Evolutionary conservation across 2,329 filamentous ascomycete genomes (phyloP).

Genomic region (Botryotinia narcissicola): DNA sequence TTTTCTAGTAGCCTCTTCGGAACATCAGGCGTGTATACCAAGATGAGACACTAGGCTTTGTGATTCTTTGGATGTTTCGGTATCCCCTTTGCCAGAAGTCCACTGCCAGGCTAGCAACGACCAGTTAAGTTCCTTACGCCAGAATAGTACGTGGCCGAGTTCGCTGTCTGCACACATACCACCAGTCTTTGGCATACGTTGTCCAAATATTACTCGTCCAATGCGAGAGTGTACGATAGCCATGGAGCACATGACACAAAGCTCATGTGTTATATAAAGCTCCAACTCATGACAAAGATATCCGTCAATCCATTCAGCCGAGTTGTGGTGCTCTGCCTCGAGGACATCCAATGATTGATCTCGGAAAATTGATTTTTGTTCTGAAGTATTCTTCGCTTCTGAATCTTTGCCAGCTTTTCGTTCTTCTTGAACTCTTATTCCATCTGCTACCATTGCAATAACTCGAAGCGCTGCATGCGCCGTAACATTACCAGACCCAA

Average conservation of each 20-base stretch:
- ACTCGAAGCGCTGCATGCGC: conserved; percentile 75
- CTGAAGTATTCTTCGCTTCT: conserved; percentile 33
- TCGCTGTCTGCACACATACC: conserved; percentile 76
- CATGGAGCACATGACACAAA: conserved; percentile 96
- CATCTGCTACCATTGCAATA: conserved; percentile 75
- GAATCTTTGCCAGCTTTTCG: conserved; percentile 32
- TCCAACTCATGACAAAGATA: conserved; percentile 94
- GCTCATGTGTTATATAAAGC: conserved; percentile 92
- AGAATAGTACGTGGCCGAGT: conserved; percentile 65
- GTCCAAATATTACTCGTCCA: conserved; percentile 76
- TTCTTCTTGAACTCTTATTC: conserved; percentile 42
- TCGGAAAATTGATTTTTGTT: conserved; percentile 54
- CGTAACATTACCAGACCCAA: conserved; percentile 67
- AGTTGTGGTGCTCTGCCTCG: conserved; percentile 56
- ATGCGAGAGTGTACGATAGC: conserved; percentile 92
- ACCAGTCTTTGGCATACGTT: conserved; percentile 76
- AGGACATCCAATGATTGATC: conserved; percentile 66
- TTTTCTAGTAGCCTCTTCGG: neutral
- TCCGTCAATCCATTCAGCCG: conserved; percentile 66
- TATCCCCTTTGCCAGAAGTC: neutral
- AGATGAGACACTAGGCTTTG: neutral
- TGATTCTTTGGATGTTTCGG: neutral
- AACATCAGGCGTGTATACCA: conserved; percentile 2
- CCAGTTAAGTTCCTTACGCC: conserved; percentile 80
- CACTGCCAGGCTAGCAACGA: conserved; percentile 74